Base-by-base conservation (phyloP, 805 yeast species). In the Candida morakotiae region DNA sequence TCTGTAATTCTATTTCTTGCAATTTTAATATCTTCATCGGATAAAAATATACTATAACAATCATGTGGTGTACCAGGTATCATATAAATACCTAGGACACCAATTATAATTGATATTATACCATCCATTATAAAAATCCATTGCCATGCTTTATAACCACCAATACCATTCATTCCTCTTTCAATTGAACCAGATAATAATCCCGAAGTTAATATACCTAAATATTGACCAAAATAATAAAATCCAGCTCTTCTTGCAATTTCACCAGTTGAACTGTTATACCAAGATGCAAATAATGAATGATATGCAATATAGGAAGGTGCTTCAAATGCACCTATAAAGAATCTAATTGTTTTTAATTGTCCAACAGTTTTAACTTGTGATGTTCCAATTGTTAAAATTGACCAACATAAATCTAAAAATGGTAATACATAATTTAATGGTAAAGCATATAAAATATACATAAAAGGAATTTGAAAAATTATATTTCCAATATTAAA, bases 71-170 rank as follows among this genome's bases (percentile, higher is more conserved):
- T 81, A 32, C 87, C 87, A 5, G 87, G 87, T 42, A 79, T 58
- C 47, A 67, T 45, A 49, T 72, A 74, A 40, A 69, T 63, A 0
- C 83, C 84, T 34, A 75, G 39, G 7, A 81, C 9, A 4, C 81
- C 83, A 23, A 82, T 71, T 2, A 68, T 75, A 19, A 81, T 48
- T 4, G 82, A 75, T 33, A 83, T 69, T 34, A 75, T 48, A 7
- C 81, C 81, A 52, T 81, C 86, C 43, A 82, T 67, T 33, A 83
- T 75, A 49, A 78, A 82, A 53, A 79, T 75, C 87, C 87, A 82
- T 62, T 80, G 67, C 87, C 87, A 82, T 11, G 85, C 79, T 5
- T 69, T 67, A 10, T 75, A 58, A 0, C 86, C 86, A 31, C 55
- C 50, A 10, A 52, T 61, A 20, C 82, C 84, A 37, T 67, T 57